A percentile compares a stretch with the other conserved stretches of the same genome.
These are phyloP conservation scores for Coniochaeta sp. DNA, from an alignment of 2,329 filamentous ascomycete species.

Conservation along the genomic window DNA sequence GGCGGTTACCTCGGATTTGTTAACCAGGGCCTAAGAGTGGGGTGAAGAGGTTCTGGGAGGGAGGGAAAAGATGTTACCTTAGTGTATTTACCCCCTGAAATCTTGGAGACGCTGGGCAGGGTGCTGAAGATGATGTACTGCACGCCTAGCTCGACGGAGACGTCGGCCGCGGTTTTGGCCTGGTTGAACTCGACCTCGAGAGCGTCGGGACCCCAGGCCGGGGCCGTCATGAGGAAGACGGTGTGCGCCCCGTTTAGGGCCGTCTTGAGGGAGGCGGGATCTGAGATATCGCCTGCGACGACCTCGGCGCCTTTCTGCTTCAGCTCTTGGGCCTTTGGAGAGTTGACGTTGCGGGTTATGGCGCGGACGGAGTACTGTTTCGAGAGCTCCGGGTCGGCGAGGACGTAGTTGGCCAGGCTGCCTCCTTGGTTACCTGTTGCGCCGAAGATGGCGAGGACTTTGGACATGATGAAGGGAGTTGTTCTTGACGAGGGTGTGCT, in stretches of 20 bases:
- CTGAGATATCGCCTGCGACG: conserved; percentile 15
- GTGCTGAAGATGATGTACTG: conserved; percentile 40
- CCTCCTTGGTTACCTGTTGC: neutral
- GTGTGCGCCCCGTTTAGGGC: conserved; percentile 25
- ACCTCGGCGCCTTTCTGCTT: conserved; percentile 30
- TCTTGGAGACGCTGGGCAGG: conserved; percentile 29
- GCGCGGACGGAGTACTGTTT: conserved; percentile 27
- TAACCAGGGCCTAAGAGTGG: too few relatives aligned
- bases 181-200: conserved; percentile 29
- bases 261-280: conserved; percentile 31
- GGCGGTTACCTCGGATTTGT: conserved; percentile 19
- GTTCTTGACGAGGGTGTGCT: too few relatives aligned
- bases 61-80: conserved; percentile 20
- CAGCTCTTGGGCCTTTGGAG: conserved; percentile 30
- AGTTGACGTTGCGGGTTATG: conserved; percentile 38
- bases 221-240: conserved; percentile 30
- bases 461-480: neutral
- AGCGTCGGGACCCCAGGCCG: conserved; percentile 22
- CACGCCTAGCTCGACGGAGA: conserved; percentile 33
- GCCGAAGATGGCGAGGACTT: conserved; percentile 1
- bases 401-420: neutral
- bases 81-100: conserved; percentile 28
- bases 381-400: conserved; percentile 11
- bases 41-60: neutral
- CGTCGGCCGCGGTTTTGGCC: conserved; percentile 39